Base-by-base conservation (phyloP, 352 stramenopile species). In the Pythium scleroteichum region DNA sequence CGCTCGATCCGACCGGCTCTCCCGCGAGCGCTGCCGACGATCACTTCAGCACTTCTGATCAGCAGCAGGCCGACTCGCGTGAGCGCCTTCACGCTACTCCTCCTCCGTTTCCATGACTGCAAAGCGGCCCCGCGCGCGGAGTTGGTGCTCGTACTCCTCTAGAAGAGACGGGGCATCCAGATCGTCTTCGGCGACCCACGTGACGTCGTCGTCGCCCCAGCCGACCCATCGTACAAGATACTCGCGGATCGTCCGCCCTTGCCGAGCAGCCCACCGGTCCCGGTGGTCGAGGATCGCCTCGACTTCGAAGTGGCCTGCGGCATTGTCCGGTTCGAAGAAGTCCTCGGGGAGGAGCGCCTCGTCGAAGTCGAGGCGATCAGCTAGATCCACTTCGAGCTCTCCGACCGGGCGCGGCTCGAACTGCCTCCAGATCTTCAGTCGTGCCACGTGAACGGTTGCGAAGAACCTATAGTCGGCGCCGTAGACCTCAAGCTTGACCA, bases 291-390 rank as follows among this genome's bases (percentile, higher is more conserved):
- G 0, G 26, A 68, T 68, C 10, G 6, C 47, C n/a, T 57, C 59
- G 0, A 72, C 27, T 29, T 72, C 64, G 50, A 62, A 72, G 9
- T 54, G 59, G 20, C 49, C 50, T 2, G 3, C n/a, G 1, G 59
- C 59, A 10, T 61, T 3, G 24, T 72, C 50, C 3, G 66, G 51
- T 17, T 67, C 47, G 7, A 56, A 60, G 9, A 40, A 66, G 44
- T 72, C 64, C 22, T 68, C 64, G 1, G 64, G 59, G 0, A 72
- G 19, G 1, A 72, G 27, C 0, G 35, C 58, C n/a, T 71, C 53
- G 27, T 71, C 64, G 59, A 71, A 71, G 35, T 71, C 64, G 33
- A 72, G 20, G 0, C 54, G 48, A 19, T 59, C 53, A 2, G 4
- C 49, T 2, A 4, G 5, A 4, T 3, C 23, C 14, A 68, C 57